Percentiles rank a stretch among this genome's conserved stretches.
Conservation (phyloP, 73 alveolate species). For the Halteria grandinella region DNA sequence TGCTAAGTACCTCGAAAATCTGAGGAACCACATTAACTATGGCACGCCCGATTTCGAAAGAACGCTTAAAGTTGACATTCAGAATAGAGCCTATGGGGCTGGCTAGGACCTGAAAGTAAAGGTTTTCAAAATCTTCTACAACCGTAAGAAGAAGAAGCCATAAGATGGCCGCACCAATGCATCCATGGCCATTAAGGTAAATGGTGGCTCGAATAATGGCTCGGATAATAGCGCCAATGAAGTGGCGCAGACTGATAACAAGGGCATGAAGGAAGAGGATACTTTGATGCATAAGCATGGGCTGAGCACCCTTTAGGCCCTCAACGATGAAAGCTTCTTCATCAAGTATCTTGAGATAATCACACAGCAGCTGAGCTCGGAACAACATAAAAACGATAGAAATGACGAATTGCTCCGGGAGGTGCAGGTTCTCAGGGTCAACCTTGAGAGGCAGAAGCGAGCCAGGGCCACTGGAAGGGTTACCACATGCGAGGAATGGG, state of each 20-base stretch:
- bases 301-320: constrained; percentile 33
- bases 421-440: constrained; percentile 23
- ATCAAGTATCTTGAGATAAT: constrained; percentile 19
- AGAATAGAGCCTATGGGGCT: constrained; percentile 1
- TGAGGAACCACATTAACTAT: constrained; percentile 38
- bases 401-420: constrained; percentile 25
- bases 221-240: too few relatives aligned
- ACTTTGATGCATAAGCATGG: constrained; percentile 46
- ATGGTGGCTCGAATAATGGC: too few relatives aligned
- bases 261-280: constrained; percentile 52
- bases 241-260: too few relatives aligned
- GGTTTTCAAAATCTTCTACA: constrained; percentile 30
- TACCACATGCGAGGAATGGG: constrained; percentile 41
- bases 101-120: constrained; percentile 39
- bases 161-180: constrained; percentile 24
- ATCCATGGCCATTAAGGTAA: too few relatives aligned
- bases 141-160: constrained; percentile 44
- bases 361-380: too few relatives aligned
- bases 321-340: constrained; percentile 33
- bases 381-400: constrained; percentile 1
- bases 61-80: constrained; percentile 16
- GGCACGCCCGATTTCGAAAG: constrained; percentile 28
- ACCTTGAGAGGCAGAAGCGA: constrained; percentile 32
- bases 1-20: constrained; percentile 21
- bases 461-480: constrained; percentile 33